Evolutionary conservation across 2,329 filamentous ascomycete genomes (phyloP).

Genomic region (Penicillium sp.): DNA sequence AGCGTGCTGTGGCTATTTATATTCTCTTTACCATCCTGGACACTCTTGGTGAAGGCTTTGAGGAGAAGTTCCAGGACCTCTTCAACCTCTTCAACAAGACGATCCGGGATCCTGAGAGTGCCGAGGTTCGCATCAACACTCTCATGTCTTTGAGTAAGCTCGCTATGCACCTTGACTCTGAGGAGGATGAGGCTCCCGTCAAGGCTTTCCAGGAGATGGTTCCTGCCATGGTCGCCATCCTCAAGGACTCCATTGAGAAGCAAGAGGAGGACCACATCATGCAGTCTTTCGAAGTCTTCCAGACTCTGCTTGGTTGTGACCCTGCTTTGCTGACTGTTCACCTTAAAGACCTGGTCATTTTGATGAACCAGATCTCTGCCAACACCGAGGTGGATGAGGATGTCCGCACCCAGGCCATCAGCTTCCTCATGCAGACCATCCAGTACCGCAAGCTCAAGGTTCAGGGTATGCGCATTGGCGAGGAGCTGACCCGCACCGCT

Average conservation of each 20-base stretch:
- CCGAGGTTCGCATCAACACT: constrained; percentile 91
- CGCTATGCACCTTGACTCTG: constrained; percentile 81
- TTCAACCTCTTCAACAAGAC: constrained; percentile 82
- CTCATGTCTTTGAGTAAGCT: constrained; percentile 85
- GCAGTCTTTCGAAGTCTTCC: constrained; percentile 94
- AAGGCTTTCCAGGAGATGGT: constrained; percentile 75
- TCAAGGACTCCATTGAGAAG: constrained; percentile 77
- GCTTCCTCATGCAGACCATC: constrained; percentile 89
- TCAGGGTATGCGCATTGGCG: constrained; percentile 82
- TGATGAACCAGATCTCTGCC: constrained; percentile 85
- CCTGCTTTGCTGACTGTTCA: constrained; percentile 77
- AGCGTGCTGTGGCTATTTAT: constrained; percentile 88
- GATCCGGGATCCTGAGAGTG: constrained; percentile 84
- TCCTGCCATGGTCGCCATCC: constrained; percentile 82
- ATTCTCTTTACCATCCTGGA: constrained; percentile 91
- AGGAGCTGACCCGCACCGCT: constrained; percentile 81
- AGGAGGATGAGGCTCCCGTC: constrained; percentile 74
- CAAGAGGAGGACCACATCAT: constrained; percentile 84
- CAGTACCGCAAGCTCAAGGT: constrained; percentile 94
- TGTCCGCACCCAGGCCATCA: constrained; percentile 81
- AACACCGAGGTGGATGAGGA: constrained; percentile 79
- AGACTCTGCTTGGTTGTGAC: constrained; percentile 88
- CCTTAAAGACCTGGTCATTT: constrained; percentile 84
- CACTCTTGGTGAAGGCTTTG: constrained; percentile 78
- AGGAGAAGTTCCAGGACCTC: constrained; percentile 74